phyloP scores from a whole-genome alignment of 2,329 filamentous ascomycete genomes.

The Clonostachys byssicola region DNA sequence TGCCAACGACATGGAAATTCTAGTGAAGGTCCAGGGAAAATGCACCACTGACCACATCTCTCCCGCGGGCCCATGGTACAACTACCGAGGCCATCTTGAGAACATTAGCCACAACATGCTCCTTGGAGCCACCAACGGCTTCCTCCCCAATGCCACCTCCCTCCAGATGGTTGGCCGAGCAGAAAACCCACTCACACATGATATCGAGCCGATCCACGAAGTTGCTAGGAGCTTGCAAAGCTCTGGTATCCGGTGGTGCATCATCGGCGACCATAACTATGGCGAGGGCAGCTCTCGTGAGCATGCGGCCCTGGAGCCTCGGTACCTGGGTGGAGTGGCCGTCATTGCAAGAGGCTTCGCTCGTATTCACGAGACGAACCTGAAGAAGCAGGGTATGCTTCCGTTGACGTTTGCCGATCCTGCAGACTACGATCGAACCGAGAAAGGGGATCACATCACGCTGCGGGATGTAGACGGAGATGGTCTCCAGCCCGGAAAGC shows the following conservation, averaged over 20 bases:
- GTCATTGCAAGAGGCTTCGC: slow-evolving; percentile 81
- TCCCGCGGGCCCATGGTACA: slow-evolving; percentile 29
- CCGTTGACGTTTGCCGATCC: slow-evolving; percentile 66
- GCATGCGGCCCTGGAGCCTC: slow-evolving; percentile 81
- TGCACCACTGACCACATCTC: slow-evolving; percentile 33
- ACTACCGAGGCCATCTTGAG: slow-evolving; percentile 29
- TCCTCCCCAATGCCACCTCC: slow-evolving; percentile 13
- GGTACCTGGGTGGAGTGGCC: slow-evolving; percentile 77
- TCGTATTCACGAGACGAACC: slow-evolving; percentile 88
- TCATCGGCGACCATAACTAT: slow-evolving; percentile 51
- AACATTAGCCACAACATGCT: slow-evolving; percentile 30
- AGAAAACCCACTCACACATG: slow-evolving; percentile 9
- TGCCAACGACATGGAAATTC: slow-evolving; percentile 13
- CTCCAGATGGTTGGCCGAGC: slow-evolving; percentile 16
- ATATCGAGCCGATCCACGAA: slow-evolving; percentile 14
- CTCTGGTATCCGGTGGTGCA: slow-evolving; percentile 16
- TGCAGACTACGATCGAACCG: slow-evolving; percentile 72
- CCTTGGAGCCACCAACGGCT: slow-evolving; percentile 22
- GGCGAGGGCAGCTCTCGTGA: slow-evolving; percentile 83
- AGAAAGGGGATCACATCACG: slow-evolving; percentile 2
- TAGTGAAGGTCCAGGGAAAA: slow-evolving; percentile 27
- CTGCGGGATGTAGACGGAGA: slow-evolving; percentile 5
- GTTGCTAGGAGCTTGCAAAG: slow-evolving; percentile 15
- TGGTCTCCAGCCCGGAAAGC: slow-evolving; percentile 16
- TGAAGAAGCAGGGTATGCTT: slow-evolving; percentile 70